phyloP scores from a whole-genome alignment of 148 eudicot species.

The Agrostemma githago region DNA sequence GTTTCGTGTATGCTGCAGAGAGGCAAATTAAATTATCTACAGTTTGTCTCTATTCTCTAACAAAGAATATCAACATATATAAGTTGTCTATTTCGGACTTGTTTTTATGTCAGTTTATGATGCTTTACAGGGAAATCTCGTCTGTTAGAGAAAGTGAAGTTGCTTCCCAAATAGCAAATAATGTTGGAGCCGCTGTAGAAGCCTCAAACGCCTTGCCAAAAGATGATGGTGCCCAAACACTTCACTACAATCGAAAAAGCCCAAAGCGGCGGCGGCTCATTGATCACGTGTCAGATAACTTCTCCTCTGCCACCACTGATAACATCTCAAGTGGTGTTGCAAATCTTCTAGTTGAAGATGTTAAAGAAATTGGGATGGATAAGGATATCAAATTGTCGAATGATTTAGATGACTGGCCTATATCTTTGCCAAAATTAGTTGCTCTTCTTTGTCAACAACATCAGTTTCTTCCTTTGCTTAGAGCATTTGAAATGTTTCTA shows the following conservation, averaged over 20 bases:
- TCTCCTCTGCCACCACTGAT: conserved; percentile 27
- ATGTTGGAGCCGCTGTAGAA: conserved; percentile 84
- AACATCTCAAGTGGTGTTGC: conserved; percentile 34
- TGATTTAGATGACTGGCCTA: conserved; percentile 55
- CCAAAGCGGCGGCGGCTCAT: conserved; percentile 71
- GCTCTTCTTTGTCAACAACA: conserved; percentile 84
- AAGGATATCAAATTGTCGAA: conserved; percentile 34
- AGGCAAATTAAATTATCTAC: not conserved
- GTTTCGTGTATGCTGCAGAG: not conserved
- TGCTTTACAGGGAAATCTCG: conserved; percentile 64
- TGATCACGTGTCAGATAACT: conserved; percentile 41
- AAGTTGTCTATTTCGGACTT: not conserved
- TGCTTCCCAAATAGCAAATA: conserved; percentile 69
- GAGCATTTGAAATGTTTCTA: conserved; percentile 96
- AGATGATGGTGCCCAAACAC: conserved; percentile 38
- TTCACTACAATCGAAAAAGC: conserved; percentile 72
- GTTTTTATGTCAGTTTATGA: not conserved
- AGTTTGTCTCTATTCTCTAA: not conserved
- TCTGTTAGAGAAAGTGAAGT: conserved; percentile 68
- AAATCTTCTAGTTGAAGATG: conserved; percentile 36
- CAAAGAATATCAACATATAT: not conserved
- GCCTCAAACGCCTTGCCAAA: conserved; percentile 63
- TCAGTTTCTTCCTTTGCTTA: conserved; percentile 77
- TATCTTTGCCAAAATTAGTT: conserved; percentile 72
- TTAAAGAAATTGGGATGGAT: conserved; percentile 28